Percentiles rank a stretch among this genome's conserved stretches.
Evolutionary conservation across 108 stramenopile species (phyloP).

Genomic region (Discostella pseudostelligera): DNA sequence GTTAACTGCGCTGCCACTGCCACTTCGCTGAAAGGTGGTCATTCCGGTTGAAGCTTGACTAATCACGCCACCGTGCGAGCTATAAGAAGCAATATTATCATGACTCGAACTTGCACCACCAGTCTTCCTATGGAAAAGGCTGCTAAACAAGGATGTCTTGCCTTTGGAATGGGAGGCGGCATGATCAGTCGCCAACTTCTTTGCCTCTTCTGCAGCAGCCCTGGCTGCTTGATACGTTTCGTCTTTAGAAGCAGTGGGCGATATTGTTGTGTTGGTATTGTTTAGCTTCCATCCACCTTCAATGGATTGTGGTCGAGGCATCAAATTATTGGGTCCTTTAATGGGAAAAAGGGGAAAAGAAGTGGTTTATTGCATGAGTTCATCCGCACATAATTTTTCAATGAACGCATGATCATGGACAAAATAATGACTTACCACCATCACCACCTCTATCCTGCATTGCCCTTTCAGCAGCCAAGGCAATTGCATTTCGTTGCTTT

Average conservation of each 20-base stretch:
- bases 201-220: conserved; percentile 45
- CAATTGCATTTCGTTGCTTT: conserved; percentile 36
- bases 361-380: too few species aligned
- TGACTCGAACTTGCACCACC: conserved; percentile 5
- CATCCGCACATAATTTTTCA: too few species aligned
- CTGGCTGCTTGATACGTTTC: conserved; percentile 40
- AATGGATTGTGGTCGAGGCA: not conserved
- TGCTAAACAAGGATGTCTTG: conserved; percentile 25
- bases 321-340: not conserved
- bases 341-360: not conserved
- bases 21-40: not conserved
- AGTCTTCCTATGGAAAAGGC: conserved; percentile 26
- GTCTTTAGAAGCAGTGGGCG: conserved; percentile 15
- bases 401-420: too few species aligned
- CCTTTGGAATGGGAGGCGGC: conserved; percentile 7
- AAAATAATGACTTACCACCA: not conserved
- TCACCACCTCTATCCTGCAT: conserved; percentile 16
- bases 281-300: conserved; percentile 5
- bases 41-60: not conserved
- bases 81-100: conserved; percentile 24
- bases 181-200: conserved; percentile 8
- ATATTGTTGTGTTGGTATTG: not conserved
- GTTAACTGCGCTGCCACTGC: not conserved
- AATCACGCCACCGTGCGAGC: conserved; percentile 42
- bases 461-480: conserved; percentile 40